These are phyloP conservation scores for Cladosporium halotolerans DNA, from an alignment of 2,329 filamentous ascomycete genomes.

Conservation along the genomic window DNA sequence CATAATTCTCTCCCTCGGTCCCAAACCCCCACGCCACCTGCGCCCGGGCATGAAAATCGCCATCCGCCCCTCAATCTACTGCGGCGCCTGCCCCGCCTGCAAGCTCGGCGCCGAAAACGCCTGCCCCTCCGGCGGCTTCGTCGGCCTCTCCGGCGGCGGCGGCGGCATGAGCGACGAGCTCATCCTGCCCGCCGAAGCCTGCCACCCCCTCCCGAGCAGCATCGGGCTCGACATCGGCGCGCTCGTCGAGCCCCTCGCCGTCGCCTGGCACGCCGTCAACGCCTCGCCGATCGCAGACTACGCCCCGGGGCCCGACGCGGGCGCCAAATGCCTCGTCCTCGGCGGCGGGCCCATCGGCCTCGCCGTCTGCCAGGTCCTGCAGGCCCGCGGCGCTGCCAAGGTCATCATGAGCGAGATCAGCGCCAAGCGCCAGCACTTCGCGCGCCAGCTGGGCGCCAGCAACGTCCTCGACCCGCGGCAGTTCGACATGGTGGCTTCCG, in stretches of 20 bases:
- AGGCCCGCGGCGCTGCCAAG: conserved; percentile 46
- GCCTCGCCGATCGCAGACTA: conserved; percentile 39
- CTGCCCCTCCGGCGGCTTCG: conserved; percentile 51
- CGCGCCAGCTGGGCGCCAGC: conserved; percentile 50
- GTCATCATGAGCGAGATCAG: conserved; percentile 56
- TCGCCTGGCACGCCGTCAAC: conserved; percentile 59
- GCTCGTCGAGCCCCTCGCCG: conserved; percentile 56
- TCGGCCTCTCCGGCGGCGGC: conserved; percentile 39
- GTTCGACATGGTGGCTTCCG: conserved; percentile 43
- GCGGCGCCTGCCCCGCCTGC: conserved; percentile 52
- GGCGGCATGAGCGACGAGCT: conserved; percentile 53
- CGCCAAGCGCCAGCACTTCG: conserved; percentile 45
- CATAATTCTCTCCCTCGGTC: conserved; percentile 52
- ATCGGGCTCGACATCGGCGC: conserved; percentile 51
- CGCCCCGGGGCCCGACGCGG: conserved; percentile 30
- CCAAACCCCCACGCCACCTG: conserved; percentile 29
- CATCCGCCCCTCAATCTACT: conserved; percentile 55
- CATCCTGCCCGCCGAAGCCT: conserved; percentile 44
- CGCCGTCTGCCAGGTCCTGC: conserved; percentile 53
- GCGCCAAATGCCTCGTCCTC: conserved; percentile 45
- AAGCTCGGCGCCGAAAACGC: conserved; percentile 49
- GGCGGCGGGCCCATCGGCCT: conserved; percentile 59
- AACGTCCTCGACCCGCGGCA: conserved; percentile 48
- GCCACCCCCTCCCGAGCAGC: conserved; percentile 47
- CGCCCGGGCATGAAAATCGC: conserved; percentile 52